Base-by-base conservation (phyloP, 345 rosid species). In the Passiflora organensis region DNA sequence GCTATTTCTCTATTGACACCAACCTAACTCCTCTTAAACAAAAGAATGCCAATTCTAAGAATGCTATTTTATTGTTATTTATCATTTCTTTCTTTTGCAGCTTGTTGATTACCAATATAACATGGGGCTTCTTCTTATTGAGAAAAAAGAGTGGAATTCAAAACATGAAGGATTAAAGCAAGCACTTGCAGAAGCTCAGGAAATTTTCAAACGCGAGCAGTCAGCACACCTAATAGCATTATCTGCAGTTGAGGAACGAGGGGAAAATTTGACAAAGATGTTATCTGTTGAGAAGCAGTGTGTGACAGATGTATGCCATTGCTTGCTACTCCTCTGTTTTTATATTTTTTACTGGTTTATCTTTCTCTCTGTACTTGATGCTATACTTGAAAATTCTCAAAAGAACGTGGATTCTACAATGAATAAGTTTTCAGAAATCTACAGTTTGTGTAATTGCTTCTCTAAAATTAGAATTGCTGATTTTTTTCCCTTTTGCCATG, bases 91-190 rank as follows among this genome's bases (percentile, higher is more conserved):
- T 41, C 13, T 41, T 2, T 41, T 41, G n/a, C 15, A 41, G 98
- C 73, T 91, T 51, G 77, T 59, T 78, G 88, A 86, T 66, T 88
- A 91, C 68, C 98, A 91, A 58, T 80, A 91, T 62, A 84, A 71
- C 44, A 88, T 91, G 95, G 96, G 98, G 53, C 82, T 91, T 44
- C 79, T 91, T 44, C 86, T 88, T 9, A 81, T 91, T 15, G 96
- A 88, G 83, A 88, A 86, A 72, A 79, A 81, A 57, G 81, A 84
- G 64, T 84, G 87, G 95, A 72, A 48, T 20, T 67, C 45, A 19
- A 72, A 47, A 21, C 69, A 67, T 65, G 89, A 74, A 60, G 76
- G 80, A 32, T 62, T 82, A 48, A 69, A 70, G 15, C 85, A 81
- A 74, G 76, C 77, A 16, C 50, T 81, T 38, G 78, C 72, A 57